A percentile compares a stretch with the other conserved stretches of the same genome.
Conservation (phyloP, 108 stramenopile genomes). For the Mayamaea pseudoterrestris region DNA sequence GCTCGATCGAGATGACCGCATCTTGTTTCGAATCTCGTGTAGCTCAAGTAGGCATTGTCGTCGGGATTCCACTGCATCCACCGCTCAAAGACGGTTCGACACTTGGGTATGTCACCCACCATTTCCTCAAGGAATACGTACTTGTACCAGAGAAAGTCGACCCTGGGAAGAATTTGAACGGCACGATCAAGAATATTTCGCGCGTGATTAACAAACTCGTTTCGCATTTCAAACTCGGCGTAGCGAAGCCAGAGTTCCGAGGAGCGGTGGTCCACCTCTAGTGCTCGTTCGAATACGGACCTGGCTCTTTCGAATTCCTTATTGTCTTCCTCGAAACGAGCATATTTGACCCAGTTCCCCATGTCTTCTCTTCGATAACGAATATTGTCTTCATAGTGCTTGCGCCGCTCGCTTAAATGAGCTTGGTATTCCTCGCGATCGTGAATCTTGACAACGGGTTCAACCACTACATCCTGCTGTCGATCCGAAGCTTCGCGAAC, state of each 20-base stretch:
- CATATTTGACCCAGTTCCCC: constrained; percentile 97
- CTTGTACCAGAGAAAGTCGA: constrained; percentile 98
- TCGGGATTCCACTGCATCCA: constrained; percentile 99
- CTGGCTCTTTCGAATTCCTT: constrained; percentile 95
- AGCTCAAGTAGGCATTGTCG: constrained; percentile 92
- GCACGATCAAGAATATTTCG: constrained; percentile 97
- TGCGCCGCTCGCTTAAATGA: constrained; percentile 85
- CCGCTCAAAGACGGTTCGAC: constrained; percentile 92
- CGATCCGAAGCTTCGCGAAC: constrained; percentile 93
- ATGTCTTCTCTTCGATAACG: constrained; percentile 91
- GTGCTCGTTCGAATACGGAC: constrained; percentile 91
- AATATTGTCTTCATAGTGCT: constrained; percentile 93
- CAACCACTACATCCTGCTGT: constrained; percentile 72
- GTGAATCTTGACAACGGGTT: constrained; percentile 81
- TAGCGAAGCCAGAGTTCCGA: constrained; percentile 91
- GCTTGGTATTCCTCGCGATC: constrained; percentile 96
- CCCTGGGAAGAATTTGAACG: constrained; percentile 86
- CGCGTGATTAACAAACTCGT: constrained; percentile 97
- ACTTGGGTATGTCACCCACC: constrained; percentile 88
- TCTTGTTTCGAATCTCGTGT: constrained; percentile 91
- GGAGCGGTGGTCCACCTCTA: constrained; percentile 90
- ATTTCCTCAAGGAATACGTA: constrained; percentile 99
- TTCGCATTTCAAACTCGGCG: constrained; percentile 96
- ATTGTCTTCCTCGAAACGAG: constrained; percentile 95
- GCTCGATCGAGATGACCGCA: constrained; percentile 64